phyloP scores from a whole-genome alignment of 768 basidiomycete genomes.

The Tephrocybe rancida region DNA sequence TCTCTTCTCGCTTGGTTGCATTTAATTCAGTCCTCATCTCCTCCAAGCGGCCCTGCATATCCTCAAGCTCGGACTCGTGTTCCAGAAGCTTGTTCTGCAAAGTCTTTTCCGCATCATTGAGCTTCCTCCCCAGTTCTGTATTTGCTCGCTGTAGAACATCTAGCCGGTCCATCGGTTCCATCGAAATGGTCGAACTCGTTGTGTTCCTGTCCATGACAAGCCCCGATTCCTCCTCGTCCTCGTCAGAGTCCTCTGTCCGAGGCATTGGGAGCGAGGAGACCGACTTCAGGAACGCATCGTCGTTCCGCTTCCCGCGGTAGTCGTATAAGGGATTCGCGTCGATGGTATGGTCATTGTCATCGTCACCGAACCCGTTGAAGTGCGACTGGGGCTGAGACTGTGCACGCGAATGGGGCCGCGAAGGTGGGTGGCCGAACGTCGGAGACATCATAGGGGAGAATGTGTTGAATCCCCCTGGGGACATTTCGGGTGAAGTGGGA shows the following conservation, averaged over 20 bases:
- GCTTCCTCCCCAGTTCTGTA: conserved; percentile 71
- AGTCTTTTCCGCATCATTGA: conserved; percentile 73
- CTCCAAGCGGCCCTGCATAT: conserved; percentile 76
- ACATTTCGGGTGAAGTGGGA: conserved; percentile 55
- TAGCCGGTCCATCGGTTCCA: conserved; percentile 75
- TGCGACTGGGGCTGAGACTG: conserved; percentile 49
- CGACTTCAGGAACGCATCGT: conserved; percentile 37
- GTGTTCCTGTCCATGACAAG: conserved; percentile 63
- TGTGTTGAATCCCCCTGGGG: conserved; percentile 24
- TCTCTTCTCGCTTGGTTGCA: conserved; percentile 87
- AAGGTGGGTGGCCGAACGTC: conserved; percentile 37
- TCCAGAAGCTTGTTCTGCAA: conserved; percentile 68
- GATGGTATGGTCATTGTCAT: conserved; percentile 38
- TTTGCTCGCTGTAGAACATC: conserved; percentile 77
- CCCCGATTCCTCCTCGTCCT: conserved; percentile 59
- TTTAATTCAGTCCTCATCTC: conserved; percentile 77
- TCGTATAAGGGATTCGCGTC: conserved; percentile 32
- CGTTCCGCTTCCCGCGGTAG: conserved; percentile 29
- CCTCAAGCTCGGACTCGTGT: conserved; percentile 83
- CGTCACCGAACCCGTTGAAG: conserved; percentile 32
- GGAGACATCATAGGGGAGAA: conserved; percentile 43
- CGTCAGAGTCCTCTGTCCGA: conserved; percentile 46
- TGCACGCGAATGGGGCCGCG: conserved; percentile 69
- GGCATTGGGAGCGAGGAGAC: conserved; percentile 66
- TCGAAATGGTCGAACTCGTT: conserved; percentile 64